These are phyloP conservation scores for Mediolabrus comicus DNA, from an alignment of 108 stramenopile species.

Conservation along the genomic window DNA sequence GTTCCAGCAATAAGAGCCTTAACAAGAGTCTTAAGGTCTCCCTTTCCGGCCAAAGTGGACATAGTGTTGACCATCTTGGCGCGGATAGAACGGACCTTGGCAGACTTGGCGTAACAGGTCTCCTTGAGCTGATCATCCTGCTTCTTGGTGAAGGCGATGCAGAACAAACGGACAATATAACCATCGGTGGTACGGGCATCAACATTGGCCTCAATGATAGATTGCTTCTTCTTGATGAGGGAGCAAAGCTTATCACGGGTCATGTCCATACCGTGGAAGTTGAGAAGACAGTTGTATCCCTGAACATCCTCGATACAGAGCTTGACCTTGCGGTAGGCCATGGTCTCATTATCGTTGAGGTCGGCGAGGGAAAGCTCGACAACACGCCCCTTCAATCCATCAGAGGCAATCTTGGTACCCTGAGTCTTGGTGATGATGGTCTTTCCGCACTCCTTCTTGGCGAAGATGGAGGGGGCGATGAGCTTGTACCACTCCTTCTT, in stretches of 20 bases:
- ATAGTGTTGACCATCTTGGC: conserved; percentile 97
- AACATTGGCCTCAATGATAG: conserved; percentile 98
- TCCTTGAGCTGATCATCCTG: conserved; percentile 95
- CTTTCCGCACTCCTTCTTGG: conserved; percentile 93
- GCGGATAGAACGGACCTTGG: conserved; percentile 95
- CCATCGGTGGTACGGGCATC: conserved; percentile 98
- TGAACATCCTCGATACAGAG: conserved; percentile 99
- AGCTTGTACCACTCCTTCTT: conserved; percentile 99
- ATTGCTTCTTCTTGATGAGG: conserved; percentile 99
- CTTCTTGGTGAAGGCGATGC: conserved; percentile 99
- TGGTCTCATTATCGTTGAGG: conserved; percentile 93
- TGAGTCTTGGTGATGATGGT: conserved; percentile 98
- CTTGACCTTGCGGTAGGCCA: conserved; percentile 97
- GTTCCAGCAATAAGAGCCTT: conserved; percentile 95
- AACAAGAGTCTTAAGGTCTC: conserved; percentile 97
- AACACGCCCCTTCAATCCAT: conserved; percentile 97
- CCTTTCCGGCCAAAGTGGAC: conserved; percentile 95
- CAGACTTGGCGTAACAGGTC: conserved; percentile 97
- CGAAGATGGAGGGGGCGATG: conserved; percentile 96
- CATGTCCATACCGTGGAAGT: conserved; percentile 99
- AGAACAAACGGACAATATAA: conserved; percentile 97
- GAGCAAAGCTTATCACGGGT: conserved; percentile 99
- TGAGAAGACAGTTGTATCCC: conserved; percentile 97
- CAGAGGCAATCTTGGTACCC: conserved; percentile 98
- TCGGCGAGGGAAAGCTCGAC: conserved; percentile 98